Conservation (phyloP, 2,329 filamentous ascomycete genomes). For the Pseudogymnoascus sp. region DNA sequence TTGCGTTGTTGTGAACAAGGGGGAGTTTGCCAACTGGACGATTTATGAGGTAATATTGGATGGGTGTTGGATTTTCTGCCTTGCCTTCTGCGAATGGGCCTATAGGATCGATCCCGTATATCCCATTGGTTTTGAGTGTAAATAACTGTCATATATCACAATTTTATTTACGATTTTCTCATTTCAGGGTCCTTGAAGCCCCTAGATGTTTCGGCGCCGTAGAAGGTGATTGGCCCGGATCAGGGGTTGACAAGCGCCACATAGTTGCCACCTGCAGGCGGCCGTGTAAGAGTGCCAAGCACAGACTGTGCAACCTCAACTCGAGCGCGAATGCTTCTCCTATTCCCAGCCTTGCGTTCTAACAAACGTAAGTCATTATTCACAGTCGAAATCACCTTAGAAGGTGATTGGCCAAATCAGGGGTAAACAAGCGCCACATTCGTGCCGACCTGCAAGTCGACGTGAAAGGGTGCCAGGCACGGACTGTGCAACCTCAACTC, state of each 20-base stretch:
- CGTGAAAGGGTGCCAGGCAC: too few species aligned
- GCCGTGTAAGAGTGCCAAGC: background rate
- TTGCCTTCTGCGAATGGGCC: background rate
- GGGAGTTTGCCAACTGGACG: background rate
- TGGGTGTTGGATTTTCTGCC: background rate
- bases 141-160: conserved; percentile 7
- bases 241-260: background rate
- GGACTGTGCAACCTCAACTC: too few species aligned
- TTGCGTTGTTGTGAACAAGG: background rate
- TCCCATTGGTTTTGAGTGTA: background rate
- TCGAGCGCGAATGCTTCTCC: background rate
- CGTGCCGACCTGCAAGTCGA: too few species aligned
- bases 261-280: background rate
- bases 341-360: background rate
- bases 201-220: background rate
- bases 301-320: background rate
- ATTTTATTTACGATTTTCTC: background rate
- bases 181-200: background rate
- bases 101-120: background rate
- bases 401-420: too few species aligned
- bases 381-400: background rate
- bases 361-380: background rate
- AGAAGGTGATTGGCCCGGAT: background rate
- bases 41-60: background rate
- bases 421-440: too few species aligned